Evolutionary conservation across 1,284 basidiomycete species (phyloP), one percentile per base, ranked within the genome.

Genomic region (Sporisorium scitamineum): DNA sequence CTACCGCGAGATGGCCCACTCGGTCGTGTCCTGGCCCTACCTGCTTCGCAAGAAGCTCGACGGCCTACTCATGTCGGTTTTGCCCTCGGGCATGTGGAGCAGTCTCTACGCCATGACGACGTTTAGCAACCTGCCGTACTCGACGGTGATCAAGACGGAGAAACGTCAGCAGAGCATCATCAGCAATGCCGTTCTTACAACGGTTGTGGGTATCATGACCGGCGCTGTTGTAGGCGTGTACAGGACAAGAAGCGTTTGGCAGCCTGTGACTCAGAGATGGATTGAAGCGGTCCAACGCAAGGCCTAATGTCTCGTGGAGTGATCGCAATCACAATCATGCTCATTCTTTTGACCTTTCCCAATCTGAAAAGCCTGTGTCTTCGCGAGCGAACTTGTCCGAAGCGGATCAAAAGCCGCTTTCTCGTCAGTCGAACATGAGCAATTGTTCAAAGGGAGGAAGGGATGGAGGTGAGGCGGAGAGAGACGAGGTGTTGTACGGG

Each of bases 31-130:
- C 41, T 91, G 91, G 44, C 85, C 89, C 52, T 95, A 95, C 88
- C 89, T 92, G 62, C 88, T 95, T 80, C 91, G 91, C 82, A 93
- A 94, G 86, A 88, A 89, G 48, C 85, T 98, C 67, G 95, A 98
- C 87, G 83, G 79, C 13, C 42, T 87, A 54, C 81, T 90, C n/a
- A 86, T 91, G 89, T 70, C 70, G 78, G 61, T 93, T 60, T 87
- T 94, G 70, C 93, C 91, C 59, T 90, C 91, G 41, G 86, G 86
- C 64, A 93, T 92, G 37, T 99, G 96, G 96, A 89, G 94, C 63
- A 93, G 94, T 55, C 88, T 97, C 58, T 99, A 99, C 86, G 93
- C 93, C 34, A 96, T 98, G 94, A 93, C 97, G 75, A 97, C 96
- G 41, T 99, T 99, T 88, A 93, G 94, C 48, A 95, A 97, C 86